These are phyloP conservation scores for Lippia alba DNA, from an alignment of 305 asterid genomes.

Conservation along the genomic window DNA sequence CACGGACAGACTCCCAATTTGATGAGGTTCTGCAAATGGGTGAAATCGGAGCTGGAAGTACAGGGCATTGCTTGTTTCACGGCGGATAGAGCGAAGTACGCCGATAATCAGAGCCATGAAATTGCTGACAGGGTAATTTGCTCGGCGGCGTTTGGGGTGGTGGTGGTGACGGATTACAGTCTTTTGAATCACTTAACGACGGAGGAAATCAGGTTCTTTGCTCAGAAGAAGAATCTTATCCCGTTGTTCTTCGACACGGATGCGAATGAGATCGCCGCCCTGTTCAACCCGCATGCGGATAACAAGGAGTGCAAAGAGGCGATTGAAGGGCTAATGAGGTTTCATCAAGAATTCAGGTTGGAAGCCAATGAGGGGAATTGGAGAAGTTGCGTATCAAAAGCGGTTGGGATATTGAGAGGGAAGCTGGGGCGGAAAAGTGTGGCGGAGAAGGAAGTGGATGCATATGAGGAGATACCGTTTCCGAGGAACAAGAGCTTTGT, in stretches of 20 bases:
- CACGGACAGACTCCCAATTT: slow-evolving; percentile 75
- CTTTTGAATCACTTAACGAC: slow-evolving; percentile 58
- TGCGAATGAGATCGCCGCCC: slow-evolving; percentile 42
- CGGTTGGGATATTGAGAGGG: slow-evolving; percentile 59
- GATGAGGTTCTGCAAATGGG: slow-evolving; percentile 79
- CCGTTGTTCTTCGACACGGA: slow-evolving; percentile 76
- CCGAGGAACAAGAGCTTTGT: slow-evolving; percentile 65
- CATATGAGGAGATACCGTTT: slow-evolving; percentile 69
- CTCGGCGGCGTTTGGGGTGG: slow-evolving; percentile 71
- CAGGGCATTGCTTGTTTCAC: slow-evolving; percentile 89
- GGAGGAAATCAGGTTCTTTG: slow-evolving; percentile 88
- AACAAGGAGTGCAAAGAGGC: slow-evolving; percentile 76
- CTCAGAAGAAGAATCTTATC: slow-evolving; percentile 86
- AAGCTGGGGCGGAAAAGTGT: slow-evolving; percentile 87
- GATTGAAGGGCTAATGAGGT: slow-evolving; percentile 67
- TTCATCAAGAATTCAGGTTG: slow-evolving; percentile 54
- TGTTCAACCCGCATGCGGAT: slow-evolving; percentile 46
- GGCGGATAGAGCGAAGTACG: slow-evolving; percentile 76
- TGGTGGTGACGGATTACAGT: slow-evolving; percentile 59
- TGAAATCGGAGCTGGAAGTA: slow-evolving; percentile 83
- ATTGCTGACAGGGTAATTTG: slow-evolving; percentile 86
- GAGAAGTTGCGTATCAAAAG: slow-evolving; percentile 69
- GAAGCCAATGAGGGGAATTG: slow-evolving; percentile 77
- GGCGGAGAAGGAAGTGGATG: slow-evolving; percentile 57
- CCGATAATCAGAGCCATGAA: slow-evolving; percentile 80